Conservation (phyloP, 768 basidiomycete species). For the Rhodotorula toruloides region DNA sequence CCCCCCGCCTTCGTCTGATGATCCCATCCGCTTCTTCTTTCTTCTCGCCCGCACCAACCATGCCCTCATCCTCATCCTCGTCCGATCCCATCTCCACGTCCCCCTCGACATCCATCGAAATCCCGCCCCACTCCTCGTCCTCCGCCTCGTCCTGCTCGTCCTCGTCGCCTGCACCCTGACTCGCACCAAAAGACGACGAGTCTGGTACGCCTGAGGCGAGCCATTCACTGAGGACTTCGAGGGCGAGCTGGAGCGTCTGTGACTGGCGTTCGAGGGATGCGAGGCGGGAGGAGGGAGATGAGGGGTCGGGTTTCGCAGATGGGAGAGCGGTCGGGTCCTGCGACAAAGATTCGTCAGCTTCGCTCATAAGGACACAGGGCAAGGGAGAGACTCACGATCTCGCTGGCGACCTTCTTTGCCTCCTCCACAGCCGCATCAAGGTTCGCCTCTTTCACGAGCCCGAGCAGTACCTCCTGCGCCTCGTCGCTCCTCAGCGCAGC, state of each 20-base stretch:
- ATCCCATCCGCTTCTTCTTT: slow-evolving; percentile 13
- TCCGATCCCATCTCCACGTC: slow-evolving; percentile 5
- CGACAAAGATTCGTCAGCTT: not conserved
- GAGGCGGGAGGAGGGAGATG: slow-evolving; percentile 28
- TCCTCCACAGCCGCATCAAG: not conserved
- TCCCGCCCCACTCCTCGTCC: slow-evolving; percentile 33
- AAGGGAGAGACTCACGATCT: slow-evolving; percentile 17
- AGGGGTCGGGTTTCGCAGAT: not conserved
- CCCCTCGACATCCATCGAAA: slow-evolving; percentile 30
- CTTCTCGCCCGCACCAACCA: not conserved
- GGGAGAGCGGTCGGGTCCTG: slow-evolving; percentile 31
- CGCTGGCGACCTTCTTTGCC: not conserved
- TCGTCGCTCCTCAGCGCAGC: slow-evolving; percentile 6
- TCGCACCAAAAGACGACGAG: not conserved
- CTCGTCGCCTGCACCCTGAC: not conserved
- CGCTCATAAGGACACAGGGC: not conserved
- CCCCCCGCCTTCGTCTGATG: slow-evolving; percentile 5
- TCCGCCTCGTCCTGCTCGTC: slow-evolving; percentile 17
- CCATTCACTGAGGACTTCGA: slow-evolving; percentile 45
- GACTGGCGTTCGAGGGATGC: slow-evolving; percentile 46
- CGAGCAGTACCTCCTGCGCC: slow-evolving; percentile 14
- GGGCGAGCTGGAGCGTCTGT: slow-evolving; percentile 46
- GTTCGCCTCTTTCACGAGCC: slow-evolving; percentile 2
- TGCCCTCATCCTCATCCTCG: slow-evolving; percentile 18
- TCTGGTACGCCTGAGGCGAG: slow-evolving; percentile 26